Evolutionary conservation across 192 early-diverging fungal genomes (phyloP).

Genomic region (Entomortierella lignicola): DNA sequence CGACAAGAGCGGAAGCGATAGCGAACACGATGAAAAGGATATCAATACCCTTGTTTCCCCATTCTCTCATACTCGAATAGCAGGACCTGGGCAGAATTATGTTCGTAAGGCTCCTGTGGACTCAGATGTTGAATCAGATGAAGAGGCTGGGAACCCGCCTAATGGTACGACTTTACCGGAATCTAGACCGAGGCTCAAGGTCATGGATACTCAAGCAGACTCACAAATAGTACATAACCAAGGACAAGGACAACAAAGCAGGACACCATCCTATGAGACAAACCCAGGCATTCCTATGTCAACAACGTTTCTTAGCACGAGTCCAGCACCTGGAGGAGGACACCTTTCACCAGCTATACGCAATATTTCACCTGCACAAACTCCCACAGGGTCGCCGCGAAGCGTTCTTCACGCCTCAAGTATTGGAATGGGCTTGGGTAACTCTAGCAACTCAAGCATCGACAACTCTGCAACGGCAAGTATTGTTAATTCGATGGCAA

Average conservation of each 20-base stretch:
- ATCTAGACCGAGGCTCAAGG: not conserved
- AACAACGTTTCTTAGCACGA: not conserved
- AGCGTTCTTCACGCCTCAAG: not conserved
- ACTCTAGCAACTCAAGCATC: conserved; percentile 13
- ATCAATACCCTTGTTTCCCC: conserved; percentile 1
- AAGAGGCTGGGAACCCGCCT: conserved; percentile 2
- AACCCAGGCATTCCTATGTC: not conserved
- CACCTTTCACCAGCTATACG: not conserved
- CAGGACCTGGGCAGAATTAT: conserved; percentile 45
- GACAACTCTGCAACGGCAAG: not conserved
- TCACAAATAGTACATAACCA: not conserved
- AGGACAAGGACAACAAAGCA: not conserved
- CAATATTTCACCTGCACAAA: not conserved
- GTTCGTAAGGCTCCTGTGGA: conserved; percentile 43
- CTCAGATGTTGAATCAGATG: conserved; percentile 45
- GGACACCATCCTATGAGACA: not conserved
- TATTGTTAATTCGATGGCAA: conserved; percentile 36
- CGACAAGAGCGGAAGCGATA: conserved; percentile 7
- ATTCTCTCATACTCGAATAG: conserved; percentile 4
- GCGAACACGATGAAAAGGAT: conserved; percentile 7
- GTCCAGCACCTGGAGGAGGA: not conserved
- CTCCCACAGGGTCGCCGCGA: not conserved
- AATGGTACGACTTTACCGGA: not conserved
- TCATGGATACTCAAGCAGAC: not conserved
- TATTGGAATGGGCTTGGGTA: conserved; percentile 7